Evolutionary conservation across 352 stramenopile genomes (phyloP).

Genomic region (Globisporangium echinulatum): DNA sequence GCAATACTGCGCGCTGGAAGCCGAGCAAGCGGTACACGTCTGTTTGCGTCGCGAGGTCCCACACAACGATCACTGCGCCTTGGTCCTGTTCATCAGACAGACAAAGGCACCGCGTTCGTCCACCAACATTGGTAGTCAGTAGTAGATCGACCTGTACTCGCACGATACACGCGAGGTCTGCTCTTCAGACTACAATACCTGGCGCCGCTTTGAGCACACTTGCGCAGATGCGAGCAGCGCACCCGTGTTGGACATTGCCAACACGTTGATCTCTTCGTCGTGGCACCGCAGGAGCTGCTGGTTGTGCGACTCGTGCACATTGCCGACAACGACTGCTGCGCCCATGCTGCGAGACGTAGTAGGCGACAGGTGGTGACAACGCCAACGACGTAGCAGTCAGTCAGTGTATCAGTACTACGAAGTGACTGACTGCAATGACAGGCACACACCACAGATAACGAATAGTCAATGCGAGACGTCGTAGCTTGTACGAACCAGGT

Average conservation of each 20-base stretch:
- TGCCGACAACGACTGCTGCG: constrained; percentile 40
- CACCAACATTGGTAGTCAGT: not conserved
- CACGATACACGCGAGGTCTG: not conserved
- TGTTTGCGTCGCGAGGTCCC: constrained; percentile 31
- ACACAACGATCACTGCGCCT: constrained; percentile 37
- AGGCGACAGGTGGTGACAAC: not conserved
- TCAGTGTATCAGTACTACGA: not conserved
- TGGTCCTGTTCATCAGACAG: constrained; percentile 15
- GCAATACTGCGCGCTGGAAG: constrained; percentile 56
- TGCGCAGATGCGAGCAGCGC: constrained; percentile 42
- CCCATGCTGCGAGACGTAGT: constrained; percentile 29
- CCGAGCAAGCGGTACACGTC: constrained; percentile 50
- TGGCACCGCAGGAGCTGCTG: constrained; percentile 49
- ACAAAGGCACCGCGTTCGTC: too few species aligned
- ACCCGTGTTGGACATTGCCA: constrained; percentile 34
- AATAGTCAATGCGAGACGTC: too few species aligned
- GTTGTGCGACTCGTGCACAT: constrained; percentile 39
- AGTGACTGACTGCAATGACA: not conserved
- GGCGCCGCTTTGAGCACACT: constrained; percentile 26
- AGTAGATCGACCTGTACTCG: not conserved
- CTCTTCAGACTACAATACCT: not conserved
- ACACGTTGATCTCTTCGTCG: constrained; percentile 48
- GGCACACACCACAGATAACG: not conserved
- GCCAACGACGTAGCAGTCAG: not conserved
- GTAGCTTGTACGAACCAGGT: constrained; percentile 22